Evolutionary conservation across 2,329 filamentous ascomycete species (phyloP).

Genomic region (Clonostachys chloroleuca): DNA sequence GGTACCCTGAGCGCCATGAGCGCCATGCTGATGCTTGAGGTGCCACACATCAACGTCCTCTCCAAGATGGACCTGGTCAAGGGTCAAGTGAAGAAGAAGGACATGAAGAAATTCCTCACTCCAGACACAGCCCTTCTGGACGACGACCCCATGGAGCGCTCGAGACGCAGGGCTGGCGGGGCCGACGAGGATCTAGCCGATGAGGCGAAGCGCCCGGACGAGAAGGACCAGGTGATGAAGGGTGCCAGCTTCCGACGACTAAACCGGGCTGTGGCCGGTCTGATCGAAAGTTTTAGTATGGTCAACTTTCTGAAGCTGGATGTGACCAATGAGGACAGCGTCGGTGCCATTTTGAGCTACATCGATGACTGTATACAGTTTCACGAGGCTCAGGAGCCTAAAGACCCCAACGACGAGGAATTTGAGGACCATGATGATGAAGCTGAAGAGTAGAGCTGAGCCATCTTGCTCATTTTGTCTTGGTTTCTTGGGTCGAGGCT

Average conservation of each 20-base stretch:
- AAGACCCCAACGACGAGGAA: conserved; percentile 66
- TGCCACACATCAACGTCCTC: conserved; percentile 93
- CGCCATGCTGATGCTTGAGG: conserved; percentile 97
- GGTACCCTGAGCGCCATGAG: conserved; percentile 96
- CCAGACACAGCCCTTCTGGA: conserved; percentile 81
- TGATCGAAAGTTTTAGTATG: conserved; percentile 98
- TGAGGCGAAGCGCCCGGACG: conserved; percentile 55
- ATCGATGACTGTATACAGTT: conserved; percentile 94
- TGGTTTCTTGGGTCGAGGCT: conserved; percentile 2
- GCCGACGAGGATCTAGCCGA: conserved; percentile 36
- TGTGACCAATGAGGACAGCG: conserved; percentile 86
- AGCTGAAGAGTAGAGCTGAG: conserved; percentile 7
- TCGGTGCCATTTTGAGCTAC: conserved; percentile 78
- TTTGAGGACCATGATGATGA: conserved; percentile 28
- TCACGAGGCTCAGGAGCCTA: conserved; percentile 88
- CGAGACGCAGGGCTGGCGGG: conserved; percentile 29
- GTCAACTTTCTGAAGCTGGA: conserved; percentile 91
- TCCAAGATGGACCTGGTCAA: conserved; percentile 98
- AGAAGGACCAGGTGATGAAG: conserved; percentile 68
- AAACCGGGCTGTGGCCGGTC: conserved; percentile 80
- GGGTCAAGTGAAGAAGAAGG: conserved; percentile 79
- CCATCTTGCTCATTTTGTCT: background rate
- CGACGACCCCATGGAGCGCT: conserved; percentile 62
- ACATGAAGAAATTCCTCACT: conserved; percentile 85
- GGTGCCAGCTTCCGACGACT: conserved; percentile 78